Base-by-base conservation (phyloP, 2,329 filamentous ascomycete species). In the Aspergillus terreus region DNA sequence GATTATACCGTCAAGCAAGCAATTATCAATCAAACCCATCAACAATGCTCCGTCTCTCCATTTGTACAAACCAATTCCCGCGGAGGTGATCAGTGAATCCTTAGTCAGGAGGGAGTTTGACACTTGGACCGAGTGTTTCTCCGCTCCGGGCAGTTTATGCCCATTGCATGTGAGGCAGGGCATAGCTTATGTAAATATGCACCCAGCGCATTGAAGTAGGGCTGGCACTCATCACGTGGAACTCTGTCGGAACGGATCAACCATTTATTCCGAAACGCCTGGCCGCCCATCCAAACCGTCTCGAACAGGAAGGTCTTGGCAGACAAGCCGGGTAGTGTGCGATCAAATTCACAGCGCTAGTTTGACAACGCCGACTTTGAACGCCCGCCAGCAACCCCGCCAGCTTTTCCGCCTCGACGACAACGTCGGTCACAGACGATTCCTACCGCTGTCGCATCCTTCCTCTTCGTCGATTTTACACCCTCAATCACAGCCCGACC, bases 341-440 rank as follows among this genome's bases (percentile, higher is more conserved):
- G 69, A 70, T 70, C 63, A 69, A 71, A 71, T 70, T 71, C 68
- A 69, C 19, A 42, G 40, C 40, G 40, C 54, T 59, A 56, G 58
- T 52, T 52, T 53, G 44, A 53, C 46, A 58, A 66, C 61, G 63
- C 63, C 62, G 61, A 66, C 60, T 55, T 58, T 50, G 60, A 62
- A 54, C 58, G 50, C 56, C 45, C 52, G 48, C 44, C 55, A 47
- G 35, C 46, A 55, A 35, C 60, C 58, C 58, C 60, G 57, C 57
- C 60, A 58, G 53, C 54, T 57, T 57, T 56, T 62, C 55, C 57
- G 63, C 63, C 57, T 62, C 58, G 60, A 54, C 33, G 50, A 53
- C 57, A 57, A 55, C 48, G 58, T 55, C 60, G 54, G 56, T 57
- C 51, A 55, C 58, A 61, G 60, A 57, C 55, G 58, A 58, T 58